Base-by-base conservation (phyloP, 345 rosid species). In the Dovyalis caffra region DNA sequence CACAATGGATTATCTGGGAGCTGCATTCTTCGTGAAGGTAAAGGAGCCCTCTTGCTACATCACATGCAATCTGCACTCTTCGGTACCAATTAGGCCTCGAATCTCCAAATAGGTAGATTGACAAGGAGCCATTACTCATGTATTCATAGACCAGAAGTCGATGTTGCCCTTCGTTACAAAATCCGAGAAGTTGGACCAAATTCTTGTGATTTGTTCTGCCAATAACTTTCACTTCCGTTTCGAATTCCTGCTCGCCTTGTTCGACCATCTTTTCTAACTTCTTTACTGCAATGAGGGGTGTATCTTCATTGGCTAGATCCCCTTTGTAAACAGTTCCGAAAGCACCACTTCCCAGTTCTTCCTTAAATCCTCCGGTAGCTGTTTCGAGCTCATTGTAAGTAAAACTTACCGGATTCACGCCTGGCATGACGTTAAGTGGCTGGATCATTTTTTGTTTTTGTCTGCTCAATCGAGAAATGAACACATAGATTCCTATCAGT, bases 311-410 rank as follows among this genome's bases (percentile, higher is more conserved):
- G 0, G 26, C n/a, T 8, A 66, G 4, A 0, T 45, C 23, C 2
- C 82, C 82, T 70, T 73, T 78, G 47, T 75, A 84, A 38, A 84
- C 86, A 1, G 45, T 20, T 25, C 86, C 84, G 26, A 75, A 84
- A 21, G 74, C 38, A 12, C 86, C 86, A 15, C 76, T 68, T 25
- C 81, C 74, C 4, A 86, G 72, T 18, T 86, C 84, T 70, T 86
- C 89, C 77, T 77, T 71, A 79, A 81, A 86, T n/a, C n/a, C n/a
- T n/a, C n/a, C n/a, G n/a, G n/a, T n/a, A n/a, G 85, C 85, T 56
- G 37, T 71, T 34, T 68, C 65, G 8, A 83, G 81, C 73, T 86
- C 83, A 29, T 66, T 76, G 69, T 71, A 83, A 8, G 64, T 79
- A 85, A 83, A 31, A 56, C n/a, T 53, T 1, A 65, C 68, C 65